phyloP scores from a whole-genome alignment of 768 basidiomycete species.

The Lactifluus subvellereus region DNA sequence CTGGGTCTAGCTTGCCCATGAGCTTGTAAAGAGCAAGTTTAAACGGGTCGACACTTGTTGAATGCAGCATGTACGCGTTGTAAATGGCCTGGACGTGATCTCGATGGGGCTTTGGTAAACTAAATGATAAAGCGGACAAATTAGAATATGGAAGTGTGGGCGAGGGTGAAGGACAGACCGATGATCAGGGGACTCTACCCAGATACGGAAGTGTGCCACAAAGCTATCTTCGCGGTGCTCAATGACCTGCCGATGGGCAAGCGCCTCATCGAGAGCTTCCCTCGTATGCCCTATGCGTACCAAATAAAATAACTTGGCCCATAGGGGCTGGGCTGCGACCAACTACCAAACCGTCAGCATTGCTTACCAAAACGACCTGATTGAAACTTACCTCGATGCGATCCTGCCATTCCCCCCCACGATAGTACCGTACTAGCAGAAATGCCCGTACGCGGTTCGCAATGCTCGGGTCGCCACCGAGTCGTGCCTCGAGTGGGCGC shows the following conservation, averaged over 20 bases:
- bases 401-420: constrained; percentile 78
- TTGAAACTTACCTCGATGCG: constrained; percentile 67
- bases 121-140: constrained; percentile 27
- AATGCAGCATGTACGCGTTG: constrained; percentile 86
- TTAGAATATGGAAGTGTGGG: not conserved
- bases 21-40: constrained; percentile 95
- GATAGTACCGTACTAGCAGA: constrained; percentile 72
- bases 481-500: constrained; percentile 72
- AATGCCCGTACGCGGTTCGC: constrained; percentile 89
- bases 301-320: constrained; percentile 93
- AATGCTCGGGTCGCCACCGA: constrained; percentile 89
- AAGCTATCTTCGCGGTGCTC: constrained; percentile 80
- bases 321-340: constrained; percentile 81
- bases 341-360: constrained; percentile 42
- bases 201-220: constrained; percentile 72
- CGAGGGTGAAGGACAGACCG: constrained; percentile 41
- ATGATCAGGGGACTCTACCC: constrained; percentile 76
- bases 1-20: constrained; percentile 86
- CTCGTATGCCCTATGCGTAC: constrained; percentile 76
- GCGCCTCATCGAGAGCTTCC: constrained; percentile 76
- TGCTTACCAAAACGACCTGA: not conserved
- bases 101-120: constrained; percentile 64
- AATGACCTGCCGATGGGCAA: constrained; percentile 61
- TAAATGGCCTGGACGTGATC: constrained; percentile 78
- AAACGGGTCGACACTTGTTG: constrained; percentile 86